phyloP scores from a whole-genome alignment of 1,139 yeast species.

The Martiniozyma asiatica region DNA sequence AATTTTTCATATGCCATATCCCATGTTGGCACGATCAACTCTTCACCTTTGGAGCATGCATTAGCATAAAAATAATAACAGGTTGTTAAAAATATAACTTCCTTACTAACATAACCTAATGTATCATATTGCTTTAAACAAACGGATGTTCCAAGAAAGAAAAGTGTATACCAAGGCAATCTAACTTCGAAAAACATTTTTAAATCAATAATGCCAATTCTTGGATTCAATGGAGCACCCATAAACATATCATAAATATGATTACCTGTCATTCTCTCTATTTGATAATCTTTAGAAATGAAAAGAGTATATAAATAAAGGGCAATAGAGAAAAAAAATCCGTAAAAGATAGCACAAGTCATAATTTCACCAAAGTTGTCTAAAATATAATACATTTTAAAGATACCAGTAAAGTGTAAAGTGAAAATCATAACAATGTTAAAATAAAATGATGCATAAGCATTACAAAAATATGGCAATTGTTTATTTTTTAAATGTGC shows the following conservation, averaged over 20 bases:
- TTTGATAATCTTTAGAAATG: slow-evolving; percentile 63
- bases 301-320: slow-evolving; percentile 54
- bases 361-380: slow-evolving; percentile 84
- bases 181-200: slow-evolving; percentile 97
- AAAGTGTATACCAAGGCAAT: slow-evolving; percentile 89
- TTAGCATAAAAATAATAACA: slow-evolving; percentile 95
- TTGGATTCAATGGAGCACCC: slow-evolving; percentile 96
- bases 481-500: slow-evolving; percentile 68
- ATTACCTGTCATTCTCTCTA: slow-evolving; percentile 90
- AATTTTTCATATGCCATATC: slow-evolving; percentile 98
- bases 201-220: slow-evolving; percentile 82
- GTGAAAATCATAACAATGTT: slow-evolving; percentile 45
- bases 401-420: slow-evolving; percentile 63
- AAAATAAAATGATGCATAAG: slow-evolving; percentile 71
- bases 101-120: slow-evolving; percentile 72
- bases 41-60: slow-evolving; percentile 97
- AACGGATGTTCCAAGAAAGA: slow-evolving; percentile 65
- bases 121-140: slow-evolving; percentile 67
- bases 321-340: slow-evolving; percentile 50
- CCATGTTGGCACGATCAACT: slow-evolving; percentile 94
- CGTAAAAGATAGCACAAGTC: slow-evolving; percentile 79
- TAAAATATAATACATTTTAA: slow-evolving; percentile 60
- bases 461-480: slow-evolving; percentile 87
- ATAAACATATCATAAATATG: slow-evolving; percentile 82
- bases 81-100: slow-evolving; percentile 57